These are phyloP conservation scores for Cyberlindnera nakhonratchasimensis DNA, from an alignment of 805 yeast species.

Conservation along the genomic window DNA sequence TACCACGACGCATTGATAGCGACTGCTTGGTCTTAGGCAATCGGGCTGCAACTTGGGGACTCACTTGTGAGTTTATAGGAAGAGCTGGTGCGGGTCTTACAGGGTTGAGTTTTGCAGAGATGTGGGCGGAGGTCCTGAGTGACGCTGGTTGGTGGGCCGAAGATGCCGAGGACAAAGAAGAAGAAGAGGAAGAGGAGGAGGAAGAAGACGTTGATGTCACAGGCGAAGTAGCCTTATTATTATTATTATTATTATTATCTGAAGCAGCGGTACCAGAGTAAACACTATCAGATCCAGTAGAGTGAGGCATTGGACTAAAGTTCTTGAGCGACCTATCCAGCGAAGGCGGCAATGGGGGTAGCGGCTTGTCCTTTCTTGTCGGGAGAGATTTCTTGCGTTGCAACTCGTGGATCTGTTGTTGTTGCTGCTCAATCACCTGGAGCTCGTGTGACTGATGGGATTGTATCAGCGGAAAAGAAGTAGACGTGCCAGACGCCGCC, in stretches of 20 bases:
- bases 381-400: conserved; percentile 22
- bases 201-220: too few species aligned
- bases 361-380: conserved; percentile 32
- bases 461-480: not conserved
- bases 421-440: conserved; percentile 21
- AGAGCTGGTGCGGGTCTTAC: conserved; percentile 30
- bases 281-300: not conserved
- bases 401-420: conserved; percentile 20
- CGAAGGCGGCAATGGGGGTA: conserved; percentile 43
- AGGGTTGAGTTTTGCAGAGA: conserved; percentile 21
- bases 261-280: too few species aligned
- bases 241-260: too few species aligned
- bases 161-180: too few species aligned
- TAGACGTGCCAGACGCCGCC: not conserved
- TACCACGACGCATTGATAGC: conserved; percentile 84
- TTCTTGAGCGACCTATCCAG: too few species aligned
- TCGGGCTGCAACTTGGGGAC: conserved; percentile 76
- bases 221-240: too few species aligned
- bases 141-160: conserved; percentile 1
- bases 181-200: too few species aligned
- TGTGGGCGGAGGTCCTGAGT: conserved; percentile 5
- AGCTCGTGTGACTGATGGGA: not conserved
- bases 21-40: conserved; percentile 75
- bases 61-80: conserved; percentile 48
- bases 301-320: not conserved